Percentiles rank a stretch among this genome's conserved stretches.
These are phyloP conservation scores for Penicillium occitanis DNA, from an alignment of 2,329 filamentous ascomycete species.

Conservation along the genomic window DNA sequence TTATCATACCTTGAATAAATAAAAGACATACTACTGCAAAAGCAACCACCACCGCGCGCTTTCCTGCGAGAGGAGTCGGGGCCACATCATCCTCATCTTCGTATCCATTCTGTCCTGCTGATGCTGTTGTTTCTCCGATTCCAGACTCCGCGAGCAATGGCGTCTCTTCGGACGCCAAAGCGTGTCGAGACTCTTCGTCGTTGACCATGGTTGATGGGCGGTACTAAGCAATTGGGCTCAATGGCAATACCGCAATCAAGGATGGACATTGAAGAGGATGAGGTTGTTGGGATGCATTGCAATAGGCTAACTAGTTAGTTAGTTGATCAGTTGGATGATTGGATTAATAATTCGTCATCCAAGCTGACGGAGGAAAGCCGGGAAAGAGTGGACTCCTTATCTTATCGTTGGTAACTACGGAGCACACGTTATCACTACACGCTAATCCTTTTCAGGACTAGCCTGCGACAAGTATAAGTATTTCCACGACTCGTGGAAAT, in stretches of 20 bases:
- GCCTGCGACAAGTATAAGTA: too few species aligned
- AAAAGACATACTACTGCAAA: slow-evolving; percentile 30
- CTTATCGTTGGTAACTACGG: neutral
- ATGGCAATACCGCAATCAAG: neutral
- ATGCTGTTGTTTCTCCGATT: neutral
- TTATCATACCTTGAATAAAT: slow-evolving; percentile 28
- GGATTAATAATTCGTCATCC: slow-evolving; percentile 9
- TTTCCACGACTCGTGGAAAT: too few species aligned
- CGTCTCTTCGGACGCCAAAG: slow-evolving; percentile 7
- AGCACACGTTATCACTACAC: neutral
- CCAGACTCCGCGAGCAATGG: slow-evolving; percentile 8
- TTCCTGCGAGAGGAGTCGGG: slow-evolving; percentile 5
- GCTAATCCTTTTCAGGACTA: neutral
- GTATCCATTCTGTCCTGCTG: neutral
- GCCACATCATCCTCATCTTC: slow-evolving; percentile 7
- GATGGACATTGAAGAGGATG: neutral
- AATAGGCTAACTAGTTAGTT: neutral
- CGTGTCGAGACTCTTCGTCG: slow-evolving; percentile 6
- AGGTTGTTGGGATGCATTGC: neutral
- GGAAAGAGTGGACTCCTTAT: neutral
- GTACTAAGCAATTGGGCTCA: neutral
- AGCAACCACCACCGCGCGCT: slow-evolving; percentile 24
- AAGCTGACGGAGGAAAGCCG: neutral
- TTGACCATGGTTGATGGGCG: slow-evolving; percentile 1
- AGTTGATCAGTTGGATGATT: neutral